A percentile compares a stretch with the other conserved stretches of the same genome.
phyloP scores from a whole-genome alignment of 192 early-diverging fungal genomes.

The Entomortierella lignicola region DNA sequence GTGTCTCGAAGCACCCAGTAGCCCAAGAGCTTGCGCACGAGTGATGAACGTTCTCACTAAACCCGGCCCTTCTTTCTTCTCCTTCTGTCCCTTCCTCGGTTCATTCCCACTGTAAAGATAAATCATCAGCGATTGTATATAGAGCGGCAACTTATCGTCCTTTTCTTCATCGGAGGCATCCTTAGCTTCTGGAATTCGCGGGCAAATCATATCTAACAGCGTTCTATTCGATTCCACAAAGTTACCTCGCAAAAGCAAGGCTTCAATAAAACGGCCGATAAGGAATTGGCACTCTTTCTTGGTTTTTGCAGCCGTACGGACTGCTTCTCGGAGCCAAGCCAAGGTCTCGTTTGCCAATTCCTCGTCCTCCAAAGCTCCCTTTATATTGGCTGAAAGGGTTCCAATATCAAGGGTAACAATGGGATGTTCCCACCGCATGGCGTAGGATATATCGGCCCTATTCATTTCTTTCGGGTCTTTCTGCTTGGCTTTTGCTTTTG shows the following conservation, averaged over 20 bases:
- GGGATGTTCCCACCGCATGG: no score
- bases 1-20: not conserved
- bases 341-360: not conserved
- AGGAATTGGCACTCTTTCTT: not conserved
- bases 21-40: slow-evolving; percentile 2
- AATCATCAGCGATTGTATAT: not conserved
- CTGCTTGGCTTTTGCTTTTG: no score
- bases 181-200: slow-evolving; percentile 5
- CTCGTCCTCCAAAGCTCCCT: not conserved
- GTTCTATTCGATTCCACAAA: not conserved
- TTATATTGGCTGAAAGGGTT: not conserved
- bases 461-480: no score
- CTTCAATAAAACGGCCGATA: slow-evolving; percentile 1
- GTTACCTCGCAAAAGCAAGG: not conserved
- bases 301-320: not conserved
- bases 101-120: not conserved
- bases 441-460: no score
- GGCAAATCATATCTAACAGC: not conserved
- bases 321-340: not conserved
- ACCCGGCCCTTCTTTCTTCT: not conserved
- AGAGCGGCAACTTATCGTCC: not conserved
- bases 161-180: not conserved
- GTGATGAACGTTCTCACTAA: not conserved
- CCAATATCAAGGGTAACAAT: not conserved
- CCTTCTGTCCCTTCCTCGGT: not conserved